Conservation (phyloP, 352 stramenopile species). For the Globisporangium splendens region DNA sequence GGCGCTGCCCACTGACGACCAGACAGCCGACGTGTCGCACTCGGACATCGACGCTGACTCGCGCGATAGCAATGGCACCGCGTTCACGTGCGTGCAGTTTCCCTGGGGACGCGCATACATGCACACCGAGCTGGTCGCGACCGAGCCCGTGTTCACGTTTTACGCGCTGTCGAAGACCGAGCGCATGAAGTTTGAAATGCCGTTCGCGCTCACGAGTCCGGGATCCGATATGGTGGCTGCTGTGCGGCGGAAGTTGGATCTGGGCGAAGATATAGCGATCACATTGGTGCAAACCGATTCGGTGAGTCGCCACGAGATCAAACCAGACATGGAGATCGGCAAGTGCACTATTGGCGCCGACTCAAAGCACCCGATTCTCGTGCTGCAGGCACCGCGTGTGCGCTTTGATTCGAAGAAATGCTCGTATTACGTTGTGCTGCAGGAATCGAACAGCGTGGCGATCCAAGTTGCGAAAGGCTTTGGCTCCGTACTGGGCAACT, state of each 20-base stretch:
- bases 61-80: slow-evolving; percentile 16
- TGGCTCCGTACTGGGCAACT: slow-evolving; percentile 59
- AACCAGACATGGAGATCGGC: slow-evolving; percentile 45
- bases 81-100: slow-evolving; percentile 67
- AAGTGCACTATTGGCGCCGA: slow-evolving; percentile 65
- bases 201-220: slow-evolving; percentile 48
- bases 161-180: slow-evolving; percentile 62
- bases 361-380: slow-evolving; percentile 62
- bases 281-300: slow-evolving; percentile 75
- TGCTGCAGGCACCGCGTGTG: slow-evolving; percentile 60
- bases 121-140: slow-evolving; percentile 48
- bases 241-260: slow-evolving; percentile 43
- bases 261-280: slow-evolving; percentile 51
- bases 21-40: slow-evolving; percentile 2
- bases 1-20: slow-evolving; percentile 29
- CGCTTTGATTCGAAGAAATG: slow-evolving; percentile 66
- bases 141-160: slow-evolving; percentile 70
- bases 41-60: slow-evolving; percentile 9
- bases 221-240: slow-evolving; percentile 57
- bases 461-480: slow-evolving; percentile 64
- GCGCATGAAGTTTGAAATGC: slow-evolving; percentile 65
- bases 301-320: slow-evolving; percentile 67
- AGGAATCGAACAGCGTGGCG: slow-evolving; percentile 45
- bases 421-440: slow-evolving; percentile 46
- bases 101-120: slow-evolving; percentile 75